These are phyloP conservation scores for Kodamaea anthophila DNA, from an alignment of 1,139 yeast species.

Conservation along the genomic window DNA sequence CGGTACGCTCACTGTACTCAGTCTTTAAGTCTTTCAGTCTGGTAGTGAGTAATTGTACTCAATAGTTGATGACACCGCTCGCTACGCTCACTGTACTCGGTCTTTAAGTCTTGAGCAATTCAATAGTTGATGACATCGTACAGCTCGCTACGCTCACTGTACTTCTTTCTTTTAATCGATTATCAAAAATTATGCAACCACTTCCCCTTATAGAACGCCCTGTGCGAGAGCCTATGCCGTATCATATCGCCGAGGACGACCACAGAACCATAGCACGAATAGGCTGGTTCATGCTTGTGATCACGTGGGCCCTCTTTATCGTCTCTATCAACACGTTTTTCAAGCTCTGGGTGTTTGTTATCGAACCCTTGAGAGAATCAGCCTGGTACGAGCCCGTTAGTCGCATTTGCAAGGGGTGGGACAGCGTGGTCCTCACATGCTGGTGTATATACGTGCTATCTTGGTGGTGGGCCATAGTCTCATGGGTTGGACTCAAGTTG, in stretches of 20 bases:
- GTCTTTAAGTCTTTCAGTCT: no score
- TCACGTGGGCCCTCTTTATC: constrained; percentile 37
- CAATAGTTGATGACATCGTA: no score
- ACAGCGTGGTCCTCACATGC: constrained; percentile 45
- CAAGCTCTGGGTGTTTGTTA: constrained; percentile 38
- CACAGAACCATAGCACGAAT: constrained; percentile 13
- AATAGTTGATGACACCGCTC: no score
- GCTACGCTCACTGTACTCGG: no score
- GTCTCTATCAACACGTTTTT: constrained; percentile 40
- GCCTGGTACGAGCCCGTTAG: constrained; percentile 13
- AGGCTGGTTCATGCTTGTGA: constrained; percentile 33
- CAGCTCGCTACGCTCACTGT: no score
- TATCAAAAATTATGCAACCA: constrained; percentile 11
- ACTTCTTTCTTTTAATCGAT: no score
- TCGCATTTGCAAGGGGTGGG: constrained; percentile 18
- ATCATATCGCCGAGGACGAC: constrained; percentile 9
- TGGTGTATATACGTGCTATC: constrained; percentile 53
- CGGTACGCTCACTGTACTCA: no score
- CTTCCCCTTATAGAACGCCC: constrained; percentile 14
- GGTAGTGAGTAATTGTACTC: no score
- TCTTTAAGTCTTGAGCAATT: no score
- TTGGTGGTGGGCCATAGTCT: constrained; percentile 73
- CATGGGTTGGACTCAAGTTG: constrained; percentile 75
- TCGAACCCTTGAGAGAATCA: constrained; percentile 22
- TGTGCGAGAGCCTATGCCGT: constrained; percentile 6